phyloP scores from a whole-genome alignment of 2,329 filamentous ascomycete genomes.

The Ceratocystis albifundus region DNA sequence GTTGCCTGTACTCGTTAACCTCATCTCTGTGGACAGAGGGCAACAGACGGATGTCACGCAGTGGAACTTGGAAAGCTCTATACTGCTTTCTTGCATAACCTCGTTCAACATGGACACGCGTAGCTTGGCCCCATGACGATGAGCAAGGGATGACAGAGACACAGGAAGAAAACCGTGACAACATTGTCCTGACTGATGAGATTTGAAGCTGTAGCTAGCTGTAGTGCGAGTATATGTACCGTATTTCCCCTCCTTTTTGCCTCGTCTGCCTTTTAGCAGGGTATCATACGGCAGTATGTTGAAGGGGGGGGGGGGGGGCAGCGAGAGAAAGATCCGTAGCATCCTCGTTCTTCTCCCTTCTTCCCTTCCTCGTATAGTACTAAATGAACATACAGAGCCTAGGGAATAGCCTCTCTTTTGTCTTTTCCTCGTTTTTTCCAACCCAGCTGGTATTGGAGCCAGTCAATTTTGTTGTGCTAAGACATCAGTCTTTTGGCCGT shows the following conservation, averaged over 20 bases:
- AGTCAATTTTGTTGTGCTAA: not conserved
- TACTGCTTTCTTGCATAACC: not conserved
- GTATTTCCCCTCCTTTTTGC: not conserved
- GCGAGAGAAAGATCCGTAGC: too few relatives aligned
- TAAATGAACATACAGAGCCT: not conserved
- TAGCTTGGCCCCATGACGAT: conserved; percentile 1
- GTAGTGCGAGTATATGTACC: conserved; percentile 1
- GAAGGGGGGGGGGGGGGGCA: too few relatives aligned
- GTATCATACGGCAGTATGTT: too few relatives aligned
- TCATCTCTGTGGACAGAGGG: too few relatives aligned
- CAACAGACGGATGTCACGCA: not conserved
- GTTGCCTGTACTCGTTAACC: too few relatives aligned
- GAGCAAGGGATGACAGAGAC: not conserved
- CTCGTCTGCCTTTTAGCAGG: not conserved
- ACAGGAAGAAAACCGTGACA: not conserved
- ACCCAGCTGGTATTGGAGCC: not conserved
- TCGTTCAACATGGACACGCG: not conserved
- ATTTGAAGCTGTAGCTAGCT: not conserved
- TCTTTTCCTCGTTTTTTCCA: not conserved
- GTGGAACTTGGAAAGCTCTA: not conserved
- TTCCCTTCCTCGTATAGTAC: not conserved
- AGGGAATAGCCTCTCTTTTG: not conserved
- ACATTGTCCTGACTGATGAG: not conserved
- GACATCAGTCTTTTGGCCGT: not conserved
- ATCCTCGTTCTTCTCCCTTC: too few relatives aligned